Conservation (phyloP, 164 flowering plant genomes). For the Amborella trichopoda region DNA sequence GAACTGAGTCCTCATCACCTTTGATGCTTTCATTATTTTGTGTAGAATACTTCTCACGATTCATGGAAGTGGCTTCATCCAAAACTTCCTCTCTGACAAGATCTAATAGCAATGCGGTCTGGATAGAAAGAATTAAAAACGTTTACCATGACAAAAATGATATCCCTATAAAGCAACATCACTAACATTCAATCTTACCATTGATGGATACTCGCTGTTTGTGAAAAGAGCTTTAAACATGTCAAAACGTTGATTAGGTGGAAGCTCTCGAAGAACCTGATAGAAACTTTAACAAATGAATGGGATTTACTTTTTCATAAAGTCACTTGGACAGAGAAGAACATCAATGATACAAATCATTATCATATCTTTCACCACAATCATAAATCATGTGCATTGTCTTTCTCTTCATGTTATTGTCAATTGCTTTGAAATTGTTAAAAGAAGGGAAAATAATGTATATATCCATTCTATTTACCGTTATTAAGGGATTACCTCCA, state of each 20-base stretch:
- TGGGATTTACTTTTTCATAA: no score
- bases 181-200: slow-evolving; percentile 35
- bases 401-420: no score
- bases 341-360: no score
- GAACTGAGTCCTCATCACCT: slow-evolving; percentile 9
- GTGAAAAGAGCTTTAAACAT: slow-evolving; percentile 49
- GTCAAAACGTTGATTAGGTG: slow-evolving; percentile 45
- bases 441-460: no score
- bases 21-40: slow-evolving; percentile 5
- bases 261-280: slow-evolving; percentile 7
- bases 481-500: no score
- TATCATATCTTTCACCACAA: no score
- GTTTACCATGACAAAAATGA: not conserved
- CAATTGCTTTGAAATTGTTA: no score
- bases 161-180: not conserved
- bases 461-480: no score
- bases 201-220: slow-evolving; percentile 45
- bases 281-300: not conserved
- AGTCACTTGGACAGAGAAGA: no score
- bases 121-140: slow-evolving; percentile 5
- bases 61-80: no score
- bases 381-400: no score
- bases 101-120: slow-evolving; percentile 74
- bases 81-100: slow-evolving; percentile 43
- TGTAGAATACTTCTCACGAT: slow-evolving; percentile 7